Conservation (phyloP, 306 rosid genomes). For the Dalbergia cultrata region DNA sequence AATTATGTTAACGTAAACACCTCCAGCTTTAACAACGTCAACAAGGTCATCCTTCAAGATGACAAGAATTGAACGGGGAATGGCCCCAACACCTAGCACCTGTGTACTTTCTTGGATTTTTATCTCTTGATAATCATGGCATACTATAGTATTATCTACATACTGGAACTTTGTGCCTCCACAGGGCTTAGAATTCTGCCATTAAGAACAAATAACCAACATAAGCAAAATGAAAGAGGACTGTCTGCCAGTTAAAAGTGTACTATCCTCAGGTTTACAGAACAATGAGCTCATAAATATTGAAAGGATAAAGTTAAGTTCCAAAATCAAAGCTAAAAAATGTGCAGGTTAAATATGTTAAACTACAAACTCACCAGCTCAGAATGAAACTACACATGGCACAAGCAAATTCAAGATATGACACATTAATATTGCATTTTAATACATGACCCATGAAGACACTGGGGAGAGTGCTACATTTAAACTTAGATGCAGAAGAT, state of each 20-base stretch:
- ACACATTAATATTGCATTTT: slow-evolving; percentile 31
- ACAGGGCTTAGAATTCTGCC: slow-evolving; percentile 71
- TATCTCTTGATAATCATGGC: slow-evolving; percentile 96
- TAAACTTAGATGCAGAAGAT: slow-evolving; percentile 39
- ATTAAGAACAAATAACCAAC: slow-evolving; percentile 40
- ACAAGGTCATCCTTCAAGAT: slow-evolving; percentile 92
- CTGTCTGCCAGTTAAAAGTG: not conserved
- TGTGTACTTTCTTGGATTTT: slow-evolving; percentile 95
- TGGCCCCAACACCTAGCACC: slow-evolving; percentile 89
- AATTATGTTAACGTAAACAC: slow-evolving; percentile 54
- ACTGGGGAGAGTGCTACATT: slow-evolving; percentile 26
- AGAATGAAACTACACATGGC: slow-evolving; percentile 34
- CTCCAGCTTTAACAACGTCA: slow-evolving; percentile 97
- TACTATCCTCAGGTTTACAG: not conserved
- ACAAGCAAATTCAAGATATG: slow-evolving; percentile 36
- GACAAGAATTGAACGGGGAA: slow-evolving; percentile 92
- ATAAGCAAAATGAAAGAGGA: slow-evolving; percentile 36
- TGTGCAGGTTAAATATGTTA: slow-evolving; percentile 31
- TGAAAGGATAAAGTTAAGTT: slow-evolving; percentile 31
- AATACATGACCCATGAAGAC: slow-evolving; percentile 14
- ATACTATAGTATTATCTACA: slow-evolving; percentile 79
- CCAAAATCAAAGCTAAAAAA: slow-evolving; percentile 35
- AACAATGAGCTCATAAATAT: slow-evolving; percentile 33
- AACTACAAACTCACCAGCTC: slow-evolving; percentile 9
- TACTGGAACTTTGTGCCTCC: slow-evolving; percentile 78